phyloP scores from a whole-genome alignment of 257 asterid genomes.

The Penstemon eatonii region DNA sequence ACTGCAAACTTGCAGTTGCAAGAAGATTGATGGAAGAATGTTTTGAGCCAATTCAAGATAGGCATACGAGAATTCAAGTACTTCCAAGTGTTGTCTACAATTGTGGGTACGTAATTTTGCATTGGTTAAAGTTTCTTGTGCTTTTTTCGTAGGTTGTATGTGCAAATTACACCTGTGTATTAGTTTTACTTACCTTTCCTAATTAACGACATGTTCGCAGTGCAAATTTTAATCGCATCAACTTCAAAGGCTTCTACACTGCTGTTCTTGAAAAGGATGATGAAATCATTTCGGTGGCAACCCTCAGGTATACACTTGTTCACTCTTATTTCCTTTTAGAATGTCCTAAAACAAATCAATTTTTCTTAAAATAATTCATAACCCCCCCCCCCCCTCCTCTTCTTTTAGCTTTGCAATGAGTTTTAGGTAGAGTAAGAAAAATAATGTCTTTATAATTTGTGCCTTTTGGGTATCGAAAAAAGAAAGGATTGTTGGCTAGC shows the following conservation, averaged over 20 bases:
- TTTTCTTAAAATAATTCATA: too few relatives aligned
- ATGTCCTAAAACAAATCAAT: too few relatives aligned
- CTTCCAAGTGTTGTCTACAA: constrained; percentile 52
- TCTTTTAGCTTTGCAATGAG: too few relatives aligned
- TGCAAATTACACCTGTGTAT: too few relatives aligned
- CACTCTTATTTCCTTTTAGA: too few relatives aligned
- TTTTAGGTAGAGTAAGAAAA: too few relatives aligned
- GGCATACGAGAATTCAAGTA: constrained; percentile 42
- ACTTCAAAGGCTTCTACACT: constrained; percentile 50
- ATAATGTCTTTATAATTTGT: too few relatives aligned
- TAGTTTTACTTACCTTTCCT: background rate
- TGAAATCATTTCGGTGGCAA: constrained; percentile 58
- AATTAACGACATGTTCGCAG: constrained; percentile 30
- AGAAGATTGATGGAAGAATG: constrained; percentile 52
- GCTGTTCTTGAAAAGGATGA: constrained; percentile 59
- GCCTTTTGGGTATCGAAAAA: too few relatives aligned
- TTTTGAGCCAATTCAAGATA: constrained; percentile 49
- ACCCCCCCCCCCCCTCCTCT: too few relatives aligned
- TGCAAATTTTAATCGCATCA: constrained; percentile 48
- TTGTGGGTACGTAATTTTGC: constrained; percentile 40
- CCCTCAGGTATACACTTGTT: constrained; percentile 43
- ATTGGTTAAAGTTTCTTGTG: too few relatives aligned
- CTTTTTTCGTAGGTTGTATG: background rate
- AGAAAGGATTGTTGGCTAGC: too few relatives aligned
- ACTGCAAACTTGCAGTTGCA: constrained; percentile 63